Percentiles rank a stretch among this genome's conserved stretches.
phyloP scores from a whole-genome alignment of 140 eudicot species.

The Senecio squalidus region DNA sequence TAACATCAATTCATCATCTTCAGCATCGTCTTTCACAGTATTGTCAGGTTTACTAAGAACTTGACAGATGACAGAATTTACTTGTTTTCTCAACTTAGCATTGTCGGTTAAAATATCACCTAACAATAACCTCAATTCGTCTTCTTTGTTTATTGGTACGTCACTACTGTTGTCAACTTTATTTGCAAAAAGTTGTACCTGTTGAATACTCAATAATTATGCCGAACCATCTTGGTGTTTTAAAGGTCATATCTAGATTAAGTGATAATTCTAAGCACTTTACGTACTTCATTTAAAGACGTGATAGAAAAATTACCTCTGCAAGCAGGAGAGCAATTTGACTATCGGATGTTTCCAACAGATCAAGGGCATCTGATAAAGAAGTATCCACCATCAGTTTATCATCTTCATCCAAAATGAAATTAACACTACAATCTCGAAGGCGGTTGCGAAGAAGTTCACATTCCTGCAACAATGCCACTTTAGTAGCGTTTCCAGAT shows the following conservation, averaged over 20 bases:
- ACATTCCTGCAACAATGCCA: slow-evolving; percentile 51
- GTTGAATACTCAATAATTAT: slow-evolving; percentile 15
- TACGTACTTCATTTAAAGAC: background rate
- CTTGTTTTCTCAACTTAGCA: slow-evolving; percentile 52
- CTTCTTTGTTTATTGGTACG: slow-evolving; percentile 14
- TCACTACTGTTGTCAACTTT: background rate
- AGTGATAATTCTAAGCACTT: background rate
- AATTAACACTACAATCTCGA: slow-evolving; percentile 44
- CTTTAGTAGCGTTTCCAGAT: slow-evolving; percentile 19
- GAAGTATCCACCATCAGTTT: slow-evolving; percentile 37
- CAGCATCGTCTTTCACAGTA: slow-evolving; percentile 7
- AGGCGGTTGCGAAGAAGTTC: slow-evolving; percentile 43
- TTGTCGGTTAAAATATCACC: slow-evolving; percentile 44
- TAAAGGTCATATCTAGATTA: background rate
- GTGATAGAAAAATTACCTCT: slow-evolving; percentile 33
- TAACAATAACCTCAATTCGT: slow-evolving; percentile 42
- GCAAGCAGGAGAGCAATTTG: slow-evolving; percentile 53
- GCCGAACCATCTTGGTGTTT: background rate
- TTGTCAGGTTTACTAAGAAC: slow-evolving; percentile 20
- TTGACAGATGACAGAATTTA: slow-evolving; percentile 41
- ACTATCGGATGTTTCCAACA: slow-evolving; percentile 38
- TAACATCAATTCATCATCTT: slow-evolving; percentile 11
- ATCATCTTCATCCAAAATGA: slow-evolving; percentile 39
- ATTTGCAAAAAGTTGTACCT: slow-evolving; percentile 52
- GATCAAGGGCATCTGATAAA: slow-evolving; percentile 39